Evolutionary conservation across 2,329 filamentous ascomycete species (phyloP), one percentile per base, ranked within the genome.

Genomic region (Diplodia sapinea): DNA sequence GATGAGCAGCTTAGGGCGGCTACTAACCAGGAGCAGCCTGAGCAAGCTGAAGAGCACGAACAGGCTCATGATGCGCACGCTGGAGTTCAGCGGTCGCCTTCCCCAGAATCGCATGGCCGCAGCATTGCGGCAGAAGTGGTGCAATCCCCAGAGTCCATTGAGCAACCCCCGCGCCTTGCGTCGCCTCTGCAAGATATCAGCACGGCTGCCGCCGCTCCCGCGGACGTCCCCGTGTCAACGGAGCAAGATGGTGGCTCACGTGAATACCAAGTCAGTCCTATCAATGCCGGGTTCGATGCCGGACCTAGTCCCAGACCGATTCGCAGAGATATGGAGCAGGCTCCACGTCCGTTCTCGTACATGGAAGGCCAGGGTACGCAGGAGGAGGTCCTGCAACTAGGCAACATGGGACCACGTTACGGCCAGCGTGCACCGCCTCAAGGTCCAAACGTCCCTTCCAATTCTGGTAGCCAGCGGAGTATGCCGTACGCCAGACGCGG

Each of bases 361-460:
- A 63, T 63, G 59, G 59, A 63, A 38, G 59, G 59, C 31, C 59
- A 63, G n/a, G 51, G 59, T n/a, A 40, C 43, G 5, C 59, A 63
- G n/a, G 59, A 63, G 13, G 59, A 63, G 38, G 51, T 47, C 3
- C 29, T 63, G 11, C 59, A 63, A 17, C 59, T 40, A 38, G 59
- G 59, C 2, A 51, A 63, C 47, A n/a, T 9, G 11, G 59, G 59
- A 9, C 47, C 59, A 5, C 59, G 59, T 23, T n/a, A 26, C 15
- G 38, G 15, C 3, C 20, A 43, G 20, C 56, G 2, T n/a, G 29
- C 17, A 20, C n/a, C 54, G 40, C 9, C 38, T 3, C 36, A 57
- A 9, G 57, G 29, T 3, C 8, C 40, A 12, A 26, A 15, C 31
- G 17, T 6, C 3, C 29, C 23, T 6, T 20, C n/a, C 17, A 11